These are phyloP conservation scores for Nicotiana rustica DNA, from an alignment of 305 asterid genomes.

Conservation along the genomic window DNA sequence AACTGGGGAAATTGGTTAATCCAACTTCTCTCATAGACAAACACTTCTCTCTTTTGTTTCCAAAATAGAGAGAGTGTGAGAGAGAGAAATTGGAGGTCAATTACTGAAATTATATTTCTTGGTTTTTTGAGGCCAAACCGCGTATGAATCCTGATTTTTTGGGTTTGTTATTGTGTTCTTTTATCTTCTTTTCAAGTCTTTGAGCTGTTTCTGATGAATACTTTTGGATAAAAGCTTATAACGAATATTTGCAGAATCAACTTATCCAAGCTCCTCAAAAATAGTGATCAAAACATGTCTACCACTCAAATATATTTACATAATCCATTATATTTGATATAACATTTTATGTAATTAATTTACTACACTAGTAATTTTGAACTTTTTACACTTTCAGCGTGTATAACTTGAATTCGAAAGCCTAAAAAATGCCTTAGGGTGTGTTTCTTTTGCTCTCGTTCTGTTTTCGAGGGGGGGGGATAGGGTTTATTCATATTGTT, in stretches of 20 bases:
- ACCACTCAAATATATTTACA: neutral
- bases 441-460: no score
- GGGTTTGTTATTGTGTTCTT: neutral
- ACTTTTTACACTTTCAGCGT: neutral
- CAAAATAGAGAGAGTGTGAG: conserved; percentile 65
- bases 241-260: neutral
- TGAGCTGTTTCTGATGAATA: conserved; percentile 14
- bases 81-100: conserved; percentile 40
- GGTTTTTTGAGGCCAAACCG: conserved; percentile 44
- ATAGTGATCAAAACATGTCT: conserved; percentile 14
- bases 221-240: neutral
- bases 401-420: neutral
- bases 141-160: conserved; percentile 29
- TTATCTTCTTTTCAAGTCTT: neutral
- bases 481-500: no score
- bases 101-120: conserved; percentile 34
- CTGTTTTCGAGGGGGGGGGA: no score
- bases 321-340: no score
- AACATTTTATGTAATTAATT: no score
- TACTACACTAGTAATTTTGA: no score
- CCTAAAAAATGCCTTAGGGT: neutral
- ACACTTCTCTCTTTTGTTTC: conserved; percentile 58
- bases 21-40: conserved; percentile 53
- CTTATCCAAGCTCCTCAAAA: neutral
- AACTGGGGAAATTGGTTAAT: conserved; percentile 34